Base-by-base conservation (phyloP, 2,329 filamentous ascomycete genomes). In the Aspergillus udagawae region DNA sequence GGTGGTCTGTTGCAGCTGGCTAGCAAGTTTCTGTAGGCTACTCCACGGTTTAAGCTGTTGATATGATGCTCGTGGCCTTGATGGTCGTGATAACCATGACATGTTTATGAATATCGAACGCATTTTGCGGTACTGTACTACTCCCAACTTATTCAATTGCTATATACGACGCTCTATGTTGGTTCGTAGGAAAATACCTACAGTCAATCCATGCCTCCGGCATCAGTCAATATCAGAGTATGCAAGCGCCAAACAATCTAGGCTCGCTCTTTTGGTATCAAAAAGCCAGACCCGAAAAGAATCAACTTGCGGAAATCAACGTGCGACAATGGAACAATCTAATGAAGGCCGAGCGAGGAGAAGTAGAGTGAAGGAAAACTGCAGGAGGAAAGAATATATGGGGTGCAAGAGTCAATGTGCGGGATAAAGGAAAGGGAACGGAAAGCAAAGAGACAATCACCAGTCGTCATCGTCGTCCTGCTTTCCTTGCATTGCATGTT, bases 401-500 rank as follows among this genome's bases (percentile, higher is more conserved):
- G 14, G 14, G 5, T 17, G 32, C 32, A 61, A 58, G 56, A 59
- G 55, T 56, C 51, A 50, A 49, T 56, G 59, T 55, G 45, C 51
- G 54, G 25, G 57, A 56, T 45, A 47, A 51, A 56, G 53, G 54
- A 52, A 54, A 52, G 59, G 53, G 20, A 45, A 55, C 41, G 57
- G 51, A 49, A 47, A 57, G 55, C 23, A 49, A 41, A 41, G 57
- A 57, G 29, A 50, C 61, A 53, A 69, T 69, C 75, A 89, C 87
- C 87, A 89, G 68, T 90, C 86, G 62, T 89, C 87, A 49, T 89
- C 86, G 20, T 89, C 86, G 21, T 87, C 83, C 56, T 84, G 80
- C 73, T 84, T 85, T 67, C 82, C 85, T 49, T 87, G 86, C 87
- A 91, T 91, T 5, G 88, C 88, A 62, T 84, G 86, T 78, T 92